Conservation (phyloP, 2,329 filamentous ascomycete genomes). For the Rhinocladiella similis region DNA sequence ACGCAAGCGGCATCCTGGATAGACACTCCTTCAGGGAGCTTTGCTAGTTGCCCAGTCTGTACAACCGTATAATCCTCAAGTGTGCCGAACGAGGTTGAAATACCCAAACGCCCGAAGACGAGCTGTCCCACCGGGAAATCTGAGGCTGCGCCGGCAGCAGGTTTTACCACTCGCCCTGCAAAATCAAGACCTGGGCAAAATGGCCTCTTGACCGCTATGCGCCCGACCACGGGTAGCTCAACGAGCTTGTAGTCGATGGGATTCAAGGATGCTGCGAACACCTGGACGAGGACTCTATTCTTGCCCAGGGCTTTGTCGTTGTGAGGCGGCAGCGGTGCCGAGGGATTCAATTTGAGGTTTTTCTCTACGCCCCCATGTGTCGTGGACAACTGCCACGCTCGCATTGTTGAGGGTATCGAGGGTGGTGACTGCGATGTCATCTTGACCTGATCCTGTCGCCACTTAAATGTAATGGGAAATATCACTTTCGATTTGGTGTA, state of each 20-base stretch:
- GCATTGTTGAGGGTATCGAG: slow-evolving; percentile 47
- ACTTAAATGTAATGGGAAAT: neutral
- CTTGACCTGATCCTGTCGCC: neutral
- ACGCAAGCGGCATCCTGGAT: slow-evolving; percentile 45
- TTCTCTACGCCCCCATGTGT: slow-evolving; percentile 53
- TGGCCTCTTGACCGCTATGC: slow-evolving; percentile 42
- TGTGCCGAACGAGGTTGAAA: slow-evolving; percentile 41
- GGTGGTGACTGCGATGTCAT: slow-evolving; percentile 2
- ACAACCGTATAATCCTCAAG: slow-evolving; percentile 47
- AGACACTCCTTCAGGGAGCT: slow-evolving; percentile 46
- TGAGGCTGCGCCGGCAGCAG: slow-evolving; percentile 28
- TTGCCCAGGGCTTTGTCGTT: slow-evolving; percentile 31
- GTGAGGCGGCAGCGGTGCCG: slow-evolving; percentile 42
- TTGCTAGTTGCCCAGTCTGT: slow-evolving; percentile 35
- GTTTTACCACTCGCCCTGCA: slow-evolving; percentile 45
- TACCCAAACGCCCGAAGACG: slow-evolving; percentile 46
- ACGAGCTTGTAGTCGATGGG: slow-evolving; percentile 66
- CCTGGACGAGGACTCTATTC: slow-evolving; percentile 56
- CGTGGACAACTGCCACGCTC: slow-evolving; percentile 58
- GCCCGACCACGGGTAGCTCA: slow-evolving; percentile 49
- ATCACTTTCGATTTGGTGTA: no score
- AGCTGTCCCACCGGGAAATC: slow-evolving; percentile 41
- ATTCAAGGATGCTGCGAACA: slow-evolving; percentile 58
- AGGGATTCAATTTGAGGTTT: slow-evolving; percentile 50
- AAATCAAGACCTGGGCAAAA: slow-evolving; percentile 55